phyloP scores from a whole-genome alignment of 371 early-diverging fungal species.

The Apophysomyces sp. region DNA sequence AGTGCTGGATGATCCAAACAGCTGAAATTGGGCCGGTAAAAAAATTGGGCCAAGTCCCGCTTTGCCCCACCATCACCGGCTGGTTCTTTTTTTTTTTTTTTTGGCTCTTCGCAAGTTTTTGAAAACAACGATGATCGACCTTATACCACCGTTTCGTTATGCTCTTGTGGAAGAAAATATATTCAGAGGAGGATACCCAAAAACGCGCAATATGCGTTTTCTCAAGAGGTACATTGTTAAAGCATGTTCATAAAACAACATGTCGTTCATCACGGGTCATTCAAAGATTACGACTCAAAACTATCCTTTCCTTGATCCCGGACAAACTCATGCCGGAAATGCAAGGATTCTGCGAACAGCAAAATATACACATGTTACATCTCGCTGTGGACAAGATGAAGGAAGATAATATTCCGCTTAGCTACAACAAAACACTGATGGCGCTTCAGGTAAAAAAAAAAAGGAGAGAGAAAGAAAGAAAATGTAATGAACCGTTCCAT shows the following conservation, averaged over 20 bases:
- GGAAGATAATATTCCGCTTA: constrained; percentile 82
- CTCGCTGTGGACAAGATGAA: constrained; percentile 84
- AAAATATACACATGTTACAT: constrained; percentile 70
- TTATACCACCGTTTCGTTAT: constrained; percentile 86
- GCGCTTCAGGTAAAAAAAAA: constrained; percentile 61
- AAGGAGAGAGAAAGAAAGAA: neutral
- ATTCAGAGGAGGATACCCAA: constrained; percentile 87
- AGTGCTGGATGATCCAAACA: too few species aligned
- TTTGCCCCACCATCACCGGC: too few species aligned
- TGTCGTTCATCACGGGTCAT: neutral
- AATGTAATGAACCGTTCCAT: neutral
- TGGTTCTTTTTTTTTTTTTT: neutral
- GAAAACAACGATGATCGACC: constrained; percentile 13
- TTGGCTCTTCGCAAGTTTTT: neutral
- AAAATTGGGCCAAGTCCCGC: too few species aligned
- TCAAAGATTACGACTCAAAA: constrained; percentile 69
- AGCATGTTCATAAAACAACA: neutral
- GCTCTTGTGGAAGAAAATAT: constrained; percentile 79
- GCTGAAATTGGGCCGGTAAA: too few species aligned
- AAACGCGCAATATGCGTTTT: constrained; percentile 82
- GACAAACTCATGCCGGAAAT: constrained; percentile 64
- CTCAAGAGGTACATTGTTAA: constrained; percentile 59
- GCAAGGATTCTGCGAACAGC: constrained; percentile 61
- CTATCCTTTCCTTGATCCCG: constrained; percentile 88
- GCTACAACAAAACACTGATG: constrained; percentile 72